Percentiles rank a stretch among this genome's conserved stretches.
These are phyloP conservation scores for Acanthamoeba comandoni DNA, from an alignment of 208 protist species.

Conservation along the genomic window DNA sequence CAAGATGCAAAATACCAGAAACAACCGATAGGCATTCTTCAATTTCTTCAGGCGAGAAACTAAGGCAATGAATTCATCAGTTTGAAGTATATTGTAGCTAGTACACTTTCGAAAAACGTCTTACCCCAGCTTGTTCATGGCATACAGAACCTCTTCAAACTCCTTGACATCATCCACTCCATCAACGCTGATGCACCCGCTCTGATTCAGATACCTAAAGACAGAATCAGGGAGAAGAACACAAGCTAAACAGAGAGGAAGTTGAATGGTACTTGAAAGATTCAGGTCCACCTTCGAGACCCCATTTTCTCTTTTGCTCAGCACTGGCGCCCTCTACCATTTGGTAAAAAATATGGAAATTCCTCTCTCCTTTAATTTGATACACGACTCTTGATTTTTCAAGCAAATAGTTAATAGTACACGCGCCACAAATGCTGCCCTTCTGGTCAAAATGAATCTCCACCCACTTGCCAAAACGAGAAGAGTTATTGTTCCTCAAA, in stretches of 20 bases:
- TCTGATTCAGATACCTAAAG: constrained; percentile 92
- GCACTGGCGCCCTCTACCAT: constrained; percentile 23
- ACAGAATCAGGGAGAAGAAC: constrained; percentile 74
- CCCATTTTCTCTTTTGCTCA: constrained; percentile 27
- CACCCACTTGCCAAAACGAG: constrained; percentile 87
- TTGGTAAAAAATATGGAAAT: constrained; percentile 97
- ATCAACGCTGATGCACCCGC: constrained; percentile 86
- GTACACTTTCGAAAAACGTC: neutral
- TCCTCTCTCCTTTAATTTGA: constrained; percentile 84
- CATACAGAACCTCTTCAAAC: constrained; percentile 89
- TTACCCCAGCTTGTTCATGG: constrained; percentile 81
- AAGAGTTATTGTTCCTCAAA: constrained; percentile 88
- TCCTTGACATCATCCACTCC: constrained; percentile 92
- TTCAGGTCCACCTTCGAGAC: neutral
- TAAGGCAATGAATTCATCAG: constrained; percentile 1
- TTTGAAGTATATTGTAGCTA: too few relatives aligned
- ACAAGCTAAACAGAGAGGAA: neutral
- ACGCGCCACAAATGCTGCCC: constrained; percentile 83
- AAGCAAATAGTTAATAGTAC: constrained; percentile 71
- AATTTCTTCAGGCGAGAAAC: constrained; percentile 83
- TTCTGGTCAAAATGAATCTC: constrained; percentile 85
- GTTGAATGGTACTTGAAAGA: constrained; percentile 31
- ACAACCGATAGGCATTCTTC: constrained; percentile 78
- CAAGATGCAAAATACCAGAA: constrained; percentile 50
- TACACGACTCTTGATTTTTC: constrained; percentile 76